phyloP scores from a whole-genome alignment of 1,139 yeast genomes.

The Yamadazyma atlantica region DNA sequence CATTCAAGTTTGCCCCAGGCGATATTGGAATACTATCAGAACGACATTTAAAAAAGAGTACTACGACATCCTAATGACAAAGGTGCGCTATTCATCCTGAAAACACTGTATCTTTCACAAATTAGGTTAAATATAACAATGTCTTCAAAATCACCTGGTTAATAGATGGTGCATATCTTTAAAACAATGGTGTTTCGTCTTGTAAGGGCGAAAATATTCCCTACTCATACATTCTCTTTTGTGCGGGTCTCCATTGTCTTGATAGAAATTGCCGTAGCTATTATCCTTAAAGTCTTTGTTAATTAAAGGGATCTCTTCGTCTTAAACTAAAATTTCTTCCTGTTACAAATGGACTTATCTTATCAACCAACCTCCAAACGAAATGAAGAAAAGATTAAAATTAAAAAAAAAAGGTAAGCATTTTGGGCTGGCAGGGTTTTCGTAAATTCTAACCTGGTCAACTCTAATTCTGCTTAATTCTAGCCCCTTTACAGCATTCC shows the following conservation, averaged over 20 bases:
- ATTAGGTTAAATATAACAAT: not conserved
- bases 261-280: conserved; percentile 1
- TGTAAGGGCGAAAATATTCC: not conserved
- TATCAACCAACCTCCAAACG: not conserved
- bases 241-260: not conserved
- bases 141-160: not conserved
- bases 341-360: not conserved
- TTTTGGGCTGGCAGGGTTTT: too few relatives aligned
- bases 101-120: not conserved
- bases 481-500: too few relatives aligned
- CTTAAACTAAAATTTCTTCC: not conserved
- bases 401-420: too few relatives aligned
- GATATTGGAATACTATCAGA: too few relatives aligned
- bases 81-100: too few relatives aligned
- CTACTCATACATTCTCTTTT: not conserved
- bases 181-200: not conserved
- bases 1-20: too few relatives aligned
- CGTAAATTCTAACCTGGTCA: too few relatives aligned
- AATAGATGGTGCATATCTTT: not conserved
- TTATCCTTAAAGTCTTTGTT: not conserved
- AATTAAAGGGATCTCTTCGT: conserved; percentile 1
- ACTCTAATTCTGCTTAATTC: too few relatives aligned
- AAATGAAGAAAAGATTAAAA: too few relatives aligned
- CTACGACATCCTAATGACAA: too few relatives aligned
- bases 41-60: too few relatives aligned